phyloP scores from a whole-genome alignment of 257 asterid genomes.

The Solanum lycopersicoides region DNA sequence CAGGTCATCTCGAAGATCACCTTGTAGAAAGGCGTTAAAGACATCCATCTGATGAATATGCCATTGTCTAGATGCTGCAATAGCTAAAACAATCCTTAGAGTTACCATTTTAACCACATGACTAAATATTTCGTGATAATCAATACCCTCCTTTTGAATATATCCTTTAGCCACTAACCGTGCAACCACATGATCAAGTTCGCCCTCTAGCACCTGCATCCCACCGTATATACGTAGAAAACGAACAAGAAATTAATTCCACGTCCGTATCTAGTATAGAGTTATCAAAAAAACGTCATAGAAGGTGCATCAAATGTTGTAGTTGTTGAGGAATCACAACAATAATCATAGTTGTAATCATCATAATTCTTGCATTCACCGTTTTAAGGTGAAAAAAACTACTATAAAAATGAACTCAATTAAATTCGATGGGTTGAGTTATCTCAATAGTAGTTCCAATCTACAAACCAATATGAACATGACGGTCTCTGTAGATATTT shows the following conservation, averaged over 20 bases:
- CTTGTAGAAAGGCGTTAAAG: too few relatives aligned
- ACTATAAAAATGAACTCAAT: constrained; percentile 3
- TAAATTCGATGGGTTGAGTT: constrained; percentile 1
- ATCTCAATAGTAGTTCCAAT: background rate
- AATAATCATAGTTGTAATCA: background rate
- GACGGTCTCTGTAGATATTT: constrained; percentile 6
- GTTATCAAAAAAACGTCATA: background rate
- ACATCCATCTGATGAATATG: too few relatives aligned
- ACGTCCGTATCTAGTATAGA: background rate
- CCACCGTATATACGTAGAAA: background rate
- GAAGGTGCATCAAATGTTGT: constrained; percentile 20
- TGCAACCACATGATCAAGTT: background rate
- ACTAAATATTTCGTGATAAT: too few relatives aligned
- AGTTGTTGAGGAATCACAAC: constrained; percentile 15
- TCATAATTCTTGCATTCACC: constrained; percentile 3
- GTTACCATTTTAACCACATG: too few relatives aligned
- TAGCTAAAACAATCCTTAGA: too few relatives aligned
- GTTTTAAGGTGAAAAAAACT: constrained; percentile 5
- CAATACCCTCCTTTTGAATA: too few relatives aligned
- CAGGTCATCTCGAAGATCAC: too few relatives aligned
- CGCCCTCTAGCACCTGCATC: background rate
- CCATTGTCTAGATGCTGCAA: too few relatives aligned
- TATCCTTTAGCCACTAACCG: too few relatives aligned
- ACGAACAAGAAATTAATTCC: background rate
- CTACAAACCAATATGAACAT: constrained; percentile 12